These are phyloP conservation scores for Nicotiana attenuata DNA, from an alignment of 257 asterid species.

Conservation along the genomic window DNA sequence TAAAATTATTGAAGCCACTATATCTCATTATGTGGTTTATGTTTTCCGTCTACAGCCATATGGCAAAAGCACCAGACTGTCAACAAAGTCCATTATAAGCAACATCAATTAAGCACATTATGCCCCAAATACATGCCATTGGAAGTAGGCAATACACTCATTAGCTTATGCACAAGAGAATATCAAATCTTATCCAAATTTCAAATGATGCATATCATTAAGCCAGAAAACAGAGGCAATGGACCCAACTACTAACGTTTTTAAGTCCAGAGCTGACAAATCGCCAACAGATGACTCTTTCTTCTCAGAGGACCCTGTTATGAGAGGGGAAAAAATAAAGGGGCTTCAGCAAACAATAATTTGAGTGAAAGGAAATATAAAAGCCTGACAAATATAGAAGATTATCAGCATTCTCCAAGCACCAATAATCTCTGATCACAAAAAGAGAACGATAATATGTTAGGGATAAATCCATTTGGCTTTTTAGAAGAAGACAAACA, in stretches of 20 bases:
- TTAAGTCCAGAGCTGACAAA: constrained; percentile 68
- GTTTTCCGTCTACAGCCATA: not conserved
- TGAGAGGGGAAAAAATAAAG: constrained; percentile 3
- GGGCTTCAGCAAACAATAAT: constrained; percentile 1
- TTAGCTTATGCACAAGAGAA: not conserved
- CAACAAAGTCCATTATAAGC: not conserved
- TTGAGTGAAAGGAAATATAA: not conserved
- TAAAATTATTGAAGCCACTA: not conserved
- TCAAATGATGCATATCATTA: not conserved
- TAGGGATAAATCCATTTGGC: not conserved
- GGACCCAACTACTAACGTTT: constrained; percentile 39
- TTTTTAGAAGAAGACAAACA: not conserved
- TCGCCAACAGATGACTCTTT: constrained; percentile 55
- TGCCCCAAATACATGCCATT: not conserved
- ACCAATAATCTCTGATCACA: not conserved
- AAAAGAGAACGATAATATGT: not conserved
- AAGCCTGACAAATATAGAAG: not conserved
- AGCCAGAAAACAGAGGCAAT: not conserved
- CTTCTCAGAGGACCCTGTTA: constrained; percentile 66
- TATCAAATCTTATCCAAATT: not conserved
- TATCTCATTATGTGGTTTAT: not conserved
- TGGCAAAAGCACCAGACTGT: not conserved
- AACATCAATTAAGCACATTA: not conserved
- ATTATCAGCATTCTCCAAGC: not conserved
- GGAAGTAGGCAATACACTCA: not conserved